Base-by-base conservation (phyloP, 2,329 filamentous ascomycete species). In the Fusarium succisae region DNA sequence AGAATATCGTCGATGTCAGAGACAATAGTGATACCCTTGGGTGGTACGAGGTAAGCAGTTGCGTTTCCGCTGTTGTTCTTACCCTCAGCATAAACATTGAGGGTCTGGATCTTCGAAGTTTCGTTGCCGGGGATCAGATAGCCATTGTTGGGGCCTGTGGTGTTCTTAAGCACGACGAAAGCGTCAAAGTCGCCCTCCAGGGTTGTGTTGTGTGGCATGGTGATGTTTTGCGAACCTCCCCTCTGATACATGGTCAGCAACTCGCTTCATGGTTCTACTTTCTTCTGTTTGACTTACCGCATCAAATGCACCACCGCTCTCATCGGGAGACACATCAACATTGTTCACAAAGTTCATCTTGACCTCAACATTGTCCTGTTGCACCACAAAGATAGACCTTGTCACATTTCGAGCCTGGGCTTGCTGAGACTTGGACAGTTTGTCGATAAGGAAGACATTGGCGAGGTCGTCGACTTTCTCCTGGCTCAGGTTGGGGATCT, bases 1-100 rank as follows among this genome's bases (percentile, higher is more conserved):
- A 95, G 87, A 66, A 94, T 94, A 78, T 95, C 93, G 75, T 95
- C 93, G 70, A 95, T 93, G 77, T 95, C 93, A 3, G 91, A 93
- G 75, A 95, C 84, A 69, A 95, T 86, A 2, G 93, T 95, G 28
- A 94, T 82, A 24, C 93, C 93, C 20, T 86, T 84, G 0, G 90
- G 84, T 1, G 93, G 93, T 0, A 95, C 92, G 3, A 95, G 88
- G 78, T 94, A 95, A 1, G 92, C 91, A 2, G 93, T 95, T 10
- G 91, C 88, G 76, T 95, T 95, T 61, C 93, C 93, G 3, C 88
- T 89, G 48, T 87, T 80, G 44, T 87, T 80, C 4, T 89, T 90
- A 9, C 91, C 91, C 63, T 91, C 87, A 8, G 91, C 87, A 77
- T 92, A 91, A 35, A 93, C 87, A 75, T 93, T 92, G 28, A 94